phyloP scores from a whole-genome alignment of 768 basidiomycete species.

The Rhodotorula taiwanensis region DNA sequence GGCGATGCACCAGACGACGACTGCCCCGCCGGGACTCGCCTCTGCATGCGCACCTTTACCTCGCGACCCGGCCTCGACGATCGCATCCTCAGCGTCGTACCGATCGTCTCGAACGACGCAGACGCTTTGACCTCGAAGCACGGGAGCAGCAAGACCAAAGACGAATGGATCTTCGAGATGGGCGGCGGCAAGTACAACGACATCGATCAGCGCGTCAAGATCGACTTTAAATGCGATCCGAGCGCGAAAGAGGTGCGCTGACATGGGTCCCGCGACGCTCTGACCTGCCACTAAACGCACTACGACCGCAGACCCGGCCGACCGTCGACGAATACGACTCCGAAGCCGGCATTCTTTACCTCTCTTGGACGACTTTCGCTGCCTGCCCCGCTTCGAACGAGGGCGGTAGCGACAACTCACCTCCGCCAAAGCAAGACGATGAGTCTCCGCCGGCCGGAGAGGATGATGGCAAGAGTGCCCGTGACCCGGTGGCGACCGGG shows the following conservation, averaged over 20 bases:
- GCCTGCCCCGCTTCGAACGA: conserved; percentile 52
- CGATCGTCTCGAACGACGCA: conserved; percentile 51
- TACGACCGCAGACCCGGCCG: conserved; percentile 49
- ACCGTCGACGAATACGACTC: conserved; percentile 58
- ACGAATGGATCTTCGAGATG: conserved; percentile 17
- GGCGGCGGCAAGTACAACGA: conserved; percentile 21
- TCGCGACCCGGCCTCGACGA: conserved; percentile 54
- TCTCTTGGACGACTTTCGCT: conserved; percentile 60
- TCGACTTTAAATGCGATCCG: conserved; percentile 26
- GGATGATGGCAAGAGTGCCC: conserved; percentile 18
- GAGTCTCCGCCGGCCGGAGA: conserved; percentile 39
- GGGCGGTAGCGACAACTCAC: conserved; percentile 37
- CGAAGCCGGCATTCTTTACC: conserved; percentile 47
- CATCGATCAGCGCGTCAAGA: conserved; percentile 13
- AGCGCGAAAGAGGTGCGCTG: conserved; percentile 20
- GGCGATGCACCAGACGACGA: conserved; percentile 14
- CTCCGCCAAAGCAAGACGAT: conserved; percentile 1
- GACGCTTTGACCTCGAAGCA: neutral
- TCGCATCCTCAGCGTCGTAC: conserved; percentile 65
- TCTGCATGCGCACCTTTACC: conserved; percentile 66
- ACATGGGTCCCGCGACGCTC: neutral
- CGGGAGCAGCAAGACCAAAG: neutral
- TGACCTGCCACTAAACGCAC: too few species aligned
- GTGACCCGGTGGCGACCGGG: conserved; percentile 43
- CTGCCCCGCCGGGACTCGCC: conserved; percentile 51